phyloP scores from a whole-genome alignment of 2,329 filamentous ascomycete genomes.

The Penicillium sclerotiorum region DNA sequence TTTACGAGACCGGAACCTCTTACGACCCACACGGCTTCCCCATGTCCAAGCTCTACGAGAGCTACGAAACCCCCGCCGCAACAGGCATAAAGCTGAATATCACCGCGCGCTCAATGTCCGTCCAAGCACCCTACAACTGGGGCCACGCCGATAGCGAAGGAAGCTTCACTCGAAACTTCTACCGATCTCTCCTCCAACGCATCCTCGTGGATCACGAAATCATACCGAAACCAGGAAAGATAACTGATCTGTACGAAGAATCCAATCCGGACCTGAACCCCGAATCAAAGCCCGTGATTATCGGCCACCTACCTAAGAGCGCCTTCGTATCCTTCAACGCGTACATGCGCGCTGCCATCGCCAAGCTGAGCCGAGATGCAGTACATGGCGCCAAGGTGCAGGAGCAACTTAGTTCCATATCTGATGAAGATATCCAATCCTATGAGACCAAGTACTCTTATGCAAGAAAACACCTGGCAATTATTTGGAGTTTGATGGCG shows the following conservation, averaged over 20 bases:
- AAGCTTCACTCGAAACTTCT: slow-evolving; percentile 94
- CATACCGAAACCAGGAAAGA: slow-evolving; percentile 58
- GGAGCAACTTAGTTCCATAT: slow-evolving; percentile 68
- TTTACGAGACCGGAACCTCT: slow-evolving; percentile 68
- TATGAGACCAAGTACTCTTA: slow-evolving; percentile 69
- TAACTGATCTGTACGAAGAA: slow-evolving; percentile 32
- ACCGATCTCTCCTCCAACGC: slow-evolving; percentile 83
- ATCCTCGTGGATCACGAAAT: slow-evolving; percentile 88
- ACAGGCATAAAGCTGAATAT: slow-evolving; percentile 83
- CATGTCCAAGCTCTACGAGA: slow-evolving; percentile 73
- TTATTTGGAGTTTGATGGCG: slow-evolving; percentile 94
- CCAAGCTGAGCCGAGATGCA: slow-evolving; percentile 69
- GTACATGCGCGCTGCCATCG: slow-evolving; percentile 79
- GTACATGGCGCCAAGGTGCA: slow-evolving; percentile 63
- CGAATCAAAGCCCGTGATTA: slow-evolving; percentile 62
- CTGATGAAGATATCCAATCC: slow-evolving; percentile 70
- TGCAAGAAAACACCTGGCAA: slow-evolving; percentile 77
- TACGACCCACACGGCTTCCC: slow-evolving; percentile 91
- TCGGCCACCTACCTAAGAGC: slow-evolving; percentile 79
- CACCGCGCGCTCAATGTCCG: slow-evolving; percentile 96
- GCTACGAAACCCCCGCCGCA: slow-evolving; percentile 56
- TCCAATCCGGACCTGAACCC: slow-evolving; percentile 15
- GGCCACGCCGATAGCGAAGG: slow-evolving; percentile 73
- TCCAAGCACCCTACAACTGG: slow-evolving; percentile 95
- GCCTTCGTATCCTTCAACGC: slow-evolving; percentile 74